Conservation (phyloP, 768 basidiomycete genomes). For the Xanthoconium purpureum region DNA sequence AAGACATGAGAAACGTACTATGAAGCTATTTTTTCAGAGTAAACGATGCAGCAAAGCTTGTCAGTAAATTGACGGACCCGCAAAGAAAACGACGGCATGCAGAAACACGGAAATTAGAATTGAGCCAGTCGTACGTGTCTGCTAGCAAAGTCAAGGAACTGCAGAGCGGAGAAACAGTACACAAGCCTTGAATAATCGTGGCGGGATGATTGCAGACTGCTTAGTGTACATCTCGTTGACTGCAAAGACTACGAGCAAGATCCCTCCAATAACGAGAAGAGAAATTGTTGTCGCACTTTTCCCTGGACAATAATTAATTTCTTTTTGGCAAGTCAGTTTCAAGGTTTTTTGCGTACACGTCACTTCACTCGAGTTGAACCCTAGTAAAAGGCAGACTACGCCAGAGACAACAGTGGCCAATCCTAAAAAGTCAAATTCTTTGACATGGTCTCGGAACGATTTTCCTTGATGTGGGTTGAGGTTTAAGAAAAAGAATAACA, state of each 20-base stretch:
- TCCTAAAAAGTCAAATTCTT: conserved; percentile 41
- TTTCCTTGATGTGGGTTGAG: conserved; percentile 34
- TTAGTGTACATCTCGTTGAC: conserved; percentile 36
- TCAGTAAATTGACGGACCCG: conserved; percentile 19
- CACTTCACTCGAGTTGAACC: conserved; percentile 36
- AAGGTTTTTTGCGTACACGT: conserved; percentile 23
- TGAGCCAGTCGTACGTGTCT: conserved; percentile 39
- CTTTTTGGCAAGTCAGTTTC: not conserved
- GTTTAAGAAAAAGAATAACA: too few relatives aligned
- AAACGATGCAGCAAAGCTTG: not conserved
- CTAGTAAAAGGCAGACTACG: conserved; percentile 38
- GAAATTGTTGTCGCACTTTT: conserved; percentile 32
- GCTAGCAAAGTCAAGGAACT: not conserved
- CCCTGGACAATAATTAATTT: conserved; percentile 23
- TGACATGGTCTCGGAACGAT: conserved; percentile 30
- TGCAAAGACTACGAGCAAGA: conserved; percentile 28
- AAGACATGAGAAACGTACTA: conserved; percentile 19
- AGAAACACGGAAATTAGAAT: conserved; percentile 34
- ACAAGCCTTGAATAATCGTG: conserved; percentile 36
- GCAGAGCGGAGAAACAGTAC: not conserved
- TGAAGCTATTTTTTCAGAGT: conserved; percentile 17
- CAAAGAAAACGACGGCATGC: conserved; percentile 34
- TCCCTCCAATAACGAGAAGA: conserved; percentile 34
- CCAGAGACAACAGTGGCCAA: conserved; percentile 33
- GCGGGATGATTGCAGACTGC: conserved; percentile 38